Percentiles rank a stretch among this genome's conserved stretches.
Evolutionary conservation across 73 alveolate genomes (phyloP).

Genomic region (Uronychia setigera): DNA sequence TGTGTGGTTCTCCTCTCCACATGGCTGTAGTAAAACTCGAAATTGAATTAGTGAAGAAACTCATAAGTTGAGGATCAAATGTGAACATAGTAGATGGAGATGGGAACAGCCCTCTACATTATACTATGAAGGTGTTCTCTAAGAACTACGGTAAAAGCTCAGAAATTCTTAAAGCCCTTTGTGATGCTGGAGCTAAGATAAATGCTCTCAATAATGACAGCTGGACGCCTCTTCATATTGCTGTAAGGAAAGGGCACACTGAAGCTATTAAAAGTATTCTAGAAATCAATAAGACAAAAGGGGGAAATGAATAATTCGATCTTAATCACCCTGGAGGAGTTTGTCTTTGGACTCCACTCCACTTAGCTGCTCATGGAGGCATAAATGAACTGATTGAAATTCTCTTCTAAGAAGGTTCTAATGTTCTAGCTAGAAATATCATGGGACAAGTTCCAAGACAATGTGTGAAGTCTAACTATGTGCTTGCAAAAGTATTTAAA

Average conservation of each 20-base stretch:
- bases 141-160: conserved; percentile 39
- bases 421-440: conserved; percentile 57
- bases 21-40: conserved; percentile 27
- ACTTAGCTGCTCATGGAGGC: conserved; percentile 86
- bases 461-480: conserved; percentile 57
- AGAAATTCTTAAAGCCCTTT: conserved; percentile 67
- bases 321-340: conserved; percentile 89
- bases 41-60: conserved; percentile 36
- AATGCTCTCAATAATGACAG: conserved; percentile 72
- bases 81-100: conserved; percentile 62
- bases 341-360: conserved; percentile 87
- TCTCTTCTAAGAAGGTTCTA: conserved; percentile 83
- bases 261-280: conserved; percentile 75
- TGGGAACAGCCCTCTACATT: conserved; percentile 75
- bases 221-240: conserved; percentile 92
- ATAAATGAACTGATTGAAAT: conserved; percentile 76
- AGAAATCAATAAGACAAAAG: conserved; percentile 63
- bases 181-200: conserved; percentile 68
- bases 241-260: conserved; percentile 81
- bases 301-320: conserved; percentile 70
- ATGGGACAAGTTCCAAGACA: conserved; percentile 69
- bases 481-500: conserved; percentile 7
- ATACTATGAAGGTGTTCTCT: conserved; percentile 63
- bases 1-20: conserved; percentile 16
- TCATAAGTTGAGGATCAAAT: conserved; percentile 59